A percentile compares a stretch with the other conserved stretches of the same genome.
phyloP scores from a whole-genome alignment of 768 basidiomycete species.

The Scleroderma citrinum region DNA sequence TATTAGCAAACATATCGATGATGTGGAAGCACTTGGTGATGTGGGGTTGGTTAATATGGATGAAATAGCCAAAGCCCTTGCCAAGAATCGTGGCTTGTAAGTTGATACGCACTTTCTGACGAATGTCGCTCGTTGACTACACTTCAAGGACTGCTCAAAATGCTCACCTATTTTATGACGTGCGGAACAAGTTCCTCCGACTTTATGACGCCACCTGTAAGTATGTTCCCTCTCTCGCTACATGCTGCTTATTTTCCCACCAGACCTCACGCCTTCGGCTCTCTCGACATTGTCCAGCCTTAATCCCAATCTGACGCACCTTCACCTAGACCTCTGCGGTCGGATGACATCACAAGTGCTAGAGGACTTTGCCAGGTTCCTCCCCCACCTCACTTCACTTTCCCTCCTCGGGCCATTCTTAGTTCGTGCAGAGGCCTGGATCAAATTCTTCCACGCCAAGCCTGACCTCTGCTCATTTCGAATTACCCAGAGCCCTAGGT shows the following conservation, averaged over 20 bases:
- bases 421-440: slow-evolving; percentile 70
- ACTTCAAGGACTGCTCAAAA: slow-evolving; percentile 65
- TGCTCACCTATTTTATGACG: slow-evolving; percentile 77
- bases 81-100: slow-evolving; percentile 76
- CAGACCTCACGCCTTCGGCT: slow-evolving; percentile 66
- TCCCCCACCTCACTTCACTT: slow-evolving; percentile 63
- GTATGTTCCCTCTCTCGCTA: slow-evolving; percentile 16
- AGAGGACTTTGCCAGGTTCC: slow-evolving; percentile 48
- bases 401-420: slow-evolving; percentile 88
- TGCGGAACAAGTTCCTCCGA: slow-evolving; percentile 56
- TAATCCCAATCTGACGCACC: slow-evolving; percentile 75
- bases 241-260: not conserved
- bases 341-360: slow-evolving; percentile 63
- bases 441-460: slow-evolving; percentile 60
- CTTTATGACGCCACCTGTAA: slow-evolving; percentile 89
- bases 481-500: slow-evolving; percentile 82
- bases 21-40: slow-evolving; percentile 85
- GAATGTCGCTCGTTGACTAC: not conserved
- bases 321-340: slow-evolving; percentile 85
- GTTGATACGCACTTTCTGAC: slow-evolving; percentile 25
- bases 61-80: slow-evolving; percentile 74
- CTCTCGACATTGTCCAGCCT: slow-evolving; percentile 67
- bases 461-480: slow-evolving; percentile 64
- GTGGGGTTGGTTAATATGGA: slow-evolving; percentile 83
- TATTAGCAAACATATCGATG: slow-evolving; percentile 80